A percentile compares a stretch with the other conserved stretches of the same genome.
phyloP scores from a whole-genome alignment of 2,329 filamentous ascomycete genomes.

The Trichophyton rubrum region DNA sequence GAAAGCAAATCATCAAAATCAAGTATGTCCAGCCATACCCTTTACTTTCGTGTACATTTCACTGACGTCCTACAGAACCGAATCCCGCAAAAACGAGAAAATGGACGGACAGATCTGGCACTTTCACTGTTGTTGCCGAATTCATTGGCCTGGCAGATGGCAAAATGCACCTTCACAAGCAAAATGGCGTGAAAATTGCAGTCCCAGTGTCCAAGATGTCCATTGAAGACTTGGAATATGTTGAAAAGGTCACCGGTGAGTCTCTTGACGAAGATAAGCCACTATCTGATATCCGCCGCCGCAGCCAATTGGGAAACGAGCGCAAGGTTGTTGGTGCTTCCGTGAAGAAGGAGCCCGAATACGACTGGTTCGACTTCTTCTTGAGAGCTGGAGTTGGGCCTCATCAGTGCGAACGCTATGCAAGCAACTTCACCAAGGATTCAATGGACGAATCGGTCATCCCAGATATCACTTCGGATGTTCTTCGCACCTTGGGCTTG shows the following conservation, averaged over 20 bases:
- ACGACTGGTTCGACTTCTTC: constrained; percentile 99
- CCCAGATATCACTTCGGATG: constrained; percentile 72
- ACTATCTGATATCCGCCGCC: constrained; percentile 62
- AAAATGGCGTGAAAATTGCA: constrained; percentile 96
- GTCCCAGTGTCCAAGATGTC: constrained; percentile 96
- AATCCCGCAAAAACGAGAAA: constrained; percentile 71
- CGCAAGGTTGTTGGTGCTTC: constrained; percentile 29
- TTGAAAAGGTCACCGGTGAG: constrained; percentile 74
- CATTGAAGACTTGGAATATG: constrained; percentile 83
- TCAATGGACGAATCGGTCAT: constrained; percentile 93
- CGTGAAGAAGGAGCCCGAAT: constrained; percentile 44
- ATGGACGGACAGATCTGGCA: constrained; percentile 91
- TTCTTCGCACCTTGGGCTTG: constrained; percentile 77
- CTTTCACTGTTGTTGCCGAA: constrained; percentile 94
- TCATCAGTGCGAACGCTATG: constrained; percentile 86
- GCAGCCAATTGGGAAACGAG: constrained; percentile 29
- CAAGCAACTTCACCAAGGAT: constrained; percentile 75
- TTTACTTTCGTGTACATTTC: neutral
- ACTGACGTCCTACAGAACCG: constrained; percentile 48
- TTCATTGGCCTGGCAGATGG: constrained; percentile 90
- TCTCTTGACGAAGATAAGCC: constrained; percentile 89
- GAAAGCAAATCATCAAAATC: constrained; percentile 60
- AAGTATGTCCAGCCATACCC: constrained; percentile 47
- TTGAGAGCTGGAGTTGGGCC: constrained; percentile 81
- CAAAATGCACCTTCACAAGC: constrained; percentile 95